A percentile compares a stretch with the other conserved stretches of the same genome.
Conservation (phyloP, 1,139 yeast species). For the Sugiyamaella novakii region DNA sequence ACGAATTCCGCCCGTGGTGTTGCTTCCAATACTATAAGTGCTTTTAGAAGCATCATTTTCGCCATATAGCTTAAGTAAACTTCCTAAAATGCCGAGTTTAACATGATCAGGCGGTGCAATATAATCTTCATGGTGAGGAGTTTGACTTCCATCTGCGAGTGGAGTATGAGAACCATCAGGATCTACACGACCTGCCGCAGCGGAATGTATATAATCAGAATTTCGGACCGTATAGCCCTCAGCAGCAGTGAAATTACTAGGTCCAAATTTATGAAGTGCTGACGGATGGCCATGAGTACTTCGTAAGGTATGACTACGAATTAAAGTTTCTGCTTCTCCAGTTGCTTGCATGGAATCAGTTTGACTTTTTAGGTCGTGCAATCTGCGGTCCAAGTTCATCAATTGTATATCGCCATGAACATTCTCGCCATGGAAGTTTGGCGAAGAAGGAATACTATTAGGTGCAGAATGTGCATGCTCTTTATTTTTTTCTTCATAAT, state of each 20-base stretch:
- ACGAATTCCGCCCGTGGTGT: constrained; percentile 13
- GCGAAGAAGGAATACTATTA: constrained; percentile 17
- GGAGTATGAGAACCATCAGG: constrained; percentile 21
- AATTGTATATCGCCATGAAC: constrained; percentile 34
- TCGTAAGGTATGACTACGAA: constrained; percentile 30
- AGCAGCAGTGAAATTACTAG: background rate
- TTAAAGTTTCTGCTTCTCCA: constrained; percentile 33
- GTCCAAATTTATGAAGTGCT: background rate
- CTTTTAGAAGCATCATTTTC: constrained; percentile 34
- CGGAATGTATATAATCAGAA: constrained; percentile 22
- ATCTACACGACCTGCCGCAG: constrained; percentile 8
- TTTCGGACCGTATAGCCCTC: constrained; percentile 28
- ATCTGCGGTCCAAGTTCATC: constrained; percentile 31
- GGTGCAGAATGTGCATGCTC: constrained; percentile 12
- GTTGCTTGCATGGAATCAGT: constrained; percentile 28
- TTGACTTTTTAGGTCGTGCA: constrained; percentile 27
- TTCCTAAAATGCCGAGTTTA: constrained; percentile 81
- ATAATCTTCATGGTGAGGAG: constrained; percentile 47
- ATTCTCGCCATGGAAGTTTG: constrained; percentile 16
- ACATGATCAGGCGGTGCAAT: constrained; percentile 74
- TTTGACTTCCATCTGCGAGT: constrained; percentile 27
- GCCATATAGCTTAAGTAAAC: constrained; percentile 68
- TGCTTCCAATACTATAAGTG: constrained; percentile 7
- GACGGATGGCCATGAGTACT: constrained; percentile 5
- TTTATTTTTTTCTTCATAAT: constrained; percentile 20